Evolutionary conservation across 352 stramenopile species (phyloP).

Genomic region (Pythium coloratum): DNA sequence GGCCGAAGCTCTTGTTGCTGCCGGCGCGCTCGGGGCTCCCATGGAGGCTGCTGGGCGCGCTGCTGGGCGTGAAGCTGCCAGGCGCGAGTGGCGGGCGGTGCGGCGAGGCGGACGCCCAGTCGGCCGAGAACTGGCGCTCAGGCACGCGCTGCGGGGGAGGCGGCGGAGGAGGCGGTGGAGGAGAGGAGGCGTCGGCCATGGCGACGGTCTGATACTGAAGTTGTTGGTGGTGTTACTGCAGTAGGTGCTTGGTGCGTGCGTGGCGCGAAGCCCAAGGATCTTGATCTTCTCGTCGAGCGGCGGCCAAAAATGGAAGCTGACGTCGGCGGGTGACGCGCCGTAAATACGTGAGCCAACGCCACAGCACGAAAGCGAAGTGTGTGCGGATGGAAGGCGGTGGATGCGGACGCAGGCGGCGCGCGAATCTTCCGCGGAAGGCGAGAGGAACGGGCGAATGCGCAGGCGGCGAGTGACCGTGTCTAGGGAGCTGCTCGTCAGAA

Average conservation of each 20-base stretch:
- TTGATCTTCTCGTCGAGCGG: background rate
- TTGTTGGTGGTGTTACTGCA: background rate
- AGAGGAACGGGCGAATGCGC: background rate
- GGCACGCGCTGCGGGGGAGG: constrained; percentile 16
- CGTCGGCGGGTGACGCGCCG: background rate
- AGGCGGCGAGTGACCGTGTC: no score
- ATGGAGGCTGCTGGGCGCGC: constrained; percentile 27
- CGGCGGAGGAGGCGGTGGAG: constrained; percentile 1
- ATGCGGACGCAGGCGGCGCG: background rate
- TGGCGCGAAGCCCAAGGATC: background rate
- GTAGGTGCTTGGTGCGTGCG: background rate
- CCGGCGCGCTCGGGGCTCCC: constrained; percentile 19
- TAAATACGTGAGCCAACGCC: background rate
- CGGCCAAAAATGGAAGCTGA: constrained; percentile 14
- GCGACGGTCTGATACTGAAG: constrained; percentile 2
- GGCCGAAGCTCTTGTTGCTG: constrained; percentile 15
- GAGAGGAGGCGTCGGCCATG: background rate
- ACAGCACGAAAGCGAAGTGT: background rate
- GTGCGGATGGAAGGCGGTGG: background rate
- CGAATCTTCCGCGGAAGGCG: constrained; percentile 12
- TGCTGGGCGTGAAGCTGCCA: constrained; percentile 8
- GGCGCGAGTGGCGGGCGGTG: constrained; percentile 18
- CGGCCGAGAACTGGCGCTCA: constrained; percentile 22
- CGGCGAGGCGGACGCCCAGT: constrained; percentile 7
- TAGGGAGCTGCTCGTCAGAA: constrained; percentile 1